A percentile compares a stretch with the other conserved stretches of the same genome.
phyloP scores from a whole-genome alignment of 371 early-diverging fungal species.

The Rhizopus delemar region DNA sequence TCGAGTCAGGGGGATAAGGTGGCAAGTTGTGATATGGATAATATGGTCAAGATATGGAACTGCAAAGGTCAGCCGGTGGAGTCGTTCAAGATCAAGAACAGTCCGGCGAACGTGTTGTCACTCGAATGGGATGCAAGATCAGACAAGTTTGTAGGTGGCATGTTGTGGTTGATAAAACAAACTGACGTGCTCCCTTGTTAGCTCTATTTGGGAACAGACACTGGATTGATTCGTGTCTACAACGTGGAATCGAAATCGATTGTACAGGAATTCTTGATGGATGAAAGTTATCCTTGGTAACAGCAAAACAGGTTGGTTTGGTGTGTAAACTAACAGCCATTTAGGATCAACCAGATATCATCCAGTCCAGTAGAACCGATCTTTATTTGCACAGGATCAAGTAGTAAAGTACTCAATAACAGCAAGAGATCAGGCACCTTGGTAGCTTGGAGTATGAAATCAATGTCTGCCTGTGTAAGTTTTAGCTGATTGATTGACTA shows the following conservation, averaged over 20 bases:
- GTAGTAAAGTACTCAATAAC: slow-evolving; percentile 24
- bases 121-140: slow-evolving; percentile 67
- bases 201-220: slow-evolving; percentile 63
- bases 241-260: slow-evolving; percentile 60
- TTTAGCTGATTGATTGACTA: background rate
- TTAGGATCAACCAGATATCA: slow-evolving; percentile 55
- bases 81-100: slow-evolving; percentile 54
- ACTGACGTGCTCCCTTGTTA: slow-evolving; percentile 8
- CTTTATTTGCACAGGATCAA: slow-evolving; percentile 54
- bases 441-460: slow-evolving; percentile 63
- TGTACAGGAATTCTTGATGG: slow-evolving; percentile 61
- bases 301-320: background rate
- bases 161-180: background rate
- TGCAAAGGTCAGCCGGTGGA: slow-evolving; percentile 49
- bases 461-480: slow-evolving; percentile 57
- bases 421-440: slow-evolving; percentile 42
- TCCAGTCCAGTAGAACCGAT: slow-evolving; percentile 64
- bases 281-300: slow-evolving; percentile 56
- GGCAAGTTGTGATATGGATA: slow-evolving; percentile 70
- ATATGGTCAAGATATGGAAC: slow-evolving; percentile 63
- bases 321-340: background rate
- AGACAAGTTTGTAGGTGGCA: slow-evolving; percentile 47
- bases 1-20: slow-evolving; percentile 62
- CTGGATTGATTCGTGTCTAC: slow-evolving; percentile 56
- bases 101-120: slow-evolving; percentile 51